Conservation (phyloP, 371 early-diverging fungal genomes). For the Amoeboaphelidium protococcarum region DNA sequence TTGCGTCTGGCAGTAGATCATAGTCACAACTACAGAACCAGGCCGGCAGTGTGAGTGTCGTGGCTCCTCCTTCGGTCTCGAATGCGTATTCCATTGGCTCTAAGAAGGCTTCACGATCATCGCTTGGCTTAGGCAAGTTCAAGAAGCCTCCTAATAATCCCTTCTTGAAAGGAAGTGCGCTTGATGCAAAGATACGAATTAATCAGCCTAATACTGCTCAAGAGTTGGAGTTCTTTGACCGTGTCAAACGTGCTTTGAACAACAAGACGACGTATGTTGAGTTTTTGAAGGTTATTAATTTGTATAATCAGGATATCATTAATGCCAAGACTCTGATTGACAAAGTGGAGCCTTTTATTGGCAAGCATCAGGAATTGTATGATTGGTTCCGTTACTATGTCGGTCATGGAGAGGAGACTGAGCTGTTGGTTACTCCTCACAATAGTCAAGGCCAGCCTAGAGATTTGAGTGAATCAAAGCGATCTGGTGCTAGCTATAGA, state of each 20-base stretch:
- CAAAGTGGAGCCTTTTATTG: slow-evolving; percentile 50
- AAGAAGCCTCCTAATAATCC: no score
- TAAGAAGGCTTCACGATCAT: no score
- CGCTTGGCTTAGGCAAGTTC: no score
- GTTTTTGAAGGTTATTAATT: slow-evolving; percentile 85
- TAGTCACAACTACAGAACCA: no score
- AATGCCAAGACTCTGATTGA: slow-evolving; percentile 53
- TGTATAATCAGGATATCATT: slow-evolving; percentile 84
- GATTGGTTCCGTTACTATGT: slow-evolving; percentile 82
- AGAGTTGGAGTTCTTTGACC: slow-evolving; percentile 75
- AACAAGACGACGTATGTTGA: slow-evolving; percentile 73
- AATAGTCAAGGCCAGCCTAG: slow-evolving; percentile 1
- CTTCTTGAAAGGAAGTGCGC: no score
- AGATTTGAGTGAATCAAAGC: slow-evolving; percentile 3
- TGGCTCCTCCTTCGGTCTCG: no score
- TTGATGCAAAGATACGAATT: no score
- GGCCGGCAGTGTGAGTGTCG: no score
- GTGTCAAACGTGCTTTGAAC: slow-evolving; percentile 51
- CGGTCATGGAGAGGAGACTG: slow-evolving; percentile 42
- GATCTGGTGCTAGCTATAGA: neutral
- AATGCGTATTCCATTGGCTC: no score
- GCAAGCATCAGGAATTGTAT: slow-evolving; percentile 47
- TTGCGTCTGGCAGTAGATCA: no score
- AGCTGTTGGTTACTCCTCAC: neutral
- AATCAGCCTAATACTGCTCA: slow-evolving; percentile 14